Conservation (phyloP, 371 early-diverging fungal genomes). For the Mortierella sp. region DNA sequence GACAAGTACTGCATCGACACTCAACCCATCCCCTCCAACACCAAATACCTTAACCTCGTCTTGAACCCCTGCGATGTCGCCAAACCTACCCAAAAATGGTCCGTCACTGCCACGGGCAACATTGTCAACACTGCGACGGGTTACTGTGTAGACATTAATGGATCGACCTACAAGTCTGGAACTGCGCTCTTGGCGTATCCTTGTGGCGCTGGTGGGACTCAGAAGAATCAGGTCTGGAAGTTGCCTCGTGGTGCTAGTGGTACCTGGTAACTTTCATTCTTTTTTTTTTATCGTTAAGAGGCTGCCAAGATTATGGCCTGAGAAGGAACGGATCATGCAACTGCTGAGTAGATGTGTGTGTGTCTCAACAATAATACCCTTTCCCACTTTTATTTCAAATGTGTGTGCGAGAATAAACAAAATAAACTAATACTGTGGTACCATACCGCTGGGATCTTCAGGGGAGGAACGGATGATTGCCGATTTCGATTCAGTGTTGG, state of each 20-base stretch:
- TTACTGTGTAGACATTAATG: slow-evolving; percentile 43
- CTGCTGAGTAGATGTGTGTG: too few species aligned
- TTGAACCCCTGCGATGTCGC: slow-evolving; percentile 37
- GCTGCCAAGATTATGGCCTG: too few species aligned
- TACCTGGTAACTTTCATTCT: slow-evolving; percentile 23
- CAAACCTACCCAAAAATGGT: slow-evolving; percentile 34
- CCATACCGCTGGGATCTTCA: too few species aligned
- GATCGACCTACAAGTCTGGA: slow-evolving; percentile 26
- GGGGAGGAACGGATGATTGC: too few species aligned
- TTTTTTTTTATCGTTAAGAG: too few species aligned
- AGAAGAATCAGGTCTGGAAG: slow-evolving; percentile 52
- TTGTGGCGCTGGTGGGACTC: slow-evolving; percentile 36
- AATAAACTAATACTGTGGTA: too few species aligned
- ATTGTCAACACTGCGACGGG: slow-evolving; percentile 33
- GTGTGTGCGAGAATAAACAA: not conserved
- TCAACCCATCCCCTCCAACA: not conserved
- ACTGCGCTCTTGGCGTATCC: slow-evolving; percentile 30
- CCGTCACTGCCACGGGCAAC: slow-evolving; percentile 47
- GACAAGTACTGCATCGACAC: slow-evolving; percentile 46
- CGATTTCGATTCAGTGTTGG: too few species aligned
- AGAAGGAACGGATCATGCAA: too few species aligned
- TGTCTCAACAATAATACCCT: too few species aligned
- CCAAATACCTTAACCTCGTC: slow-evolving; percentile 26
- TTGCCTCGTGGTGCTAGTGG: slow-evolving; percentile 51
- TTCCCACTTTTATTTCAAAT: too few species aligned